Percentiles rank a stretch among this genome's conserved stretches.
These are phyloP conservation scores for Eutypella sp. DNA, from an alignment of 2,329 filamentous ascomycete species.

Conservation along the genomic window DNA sequence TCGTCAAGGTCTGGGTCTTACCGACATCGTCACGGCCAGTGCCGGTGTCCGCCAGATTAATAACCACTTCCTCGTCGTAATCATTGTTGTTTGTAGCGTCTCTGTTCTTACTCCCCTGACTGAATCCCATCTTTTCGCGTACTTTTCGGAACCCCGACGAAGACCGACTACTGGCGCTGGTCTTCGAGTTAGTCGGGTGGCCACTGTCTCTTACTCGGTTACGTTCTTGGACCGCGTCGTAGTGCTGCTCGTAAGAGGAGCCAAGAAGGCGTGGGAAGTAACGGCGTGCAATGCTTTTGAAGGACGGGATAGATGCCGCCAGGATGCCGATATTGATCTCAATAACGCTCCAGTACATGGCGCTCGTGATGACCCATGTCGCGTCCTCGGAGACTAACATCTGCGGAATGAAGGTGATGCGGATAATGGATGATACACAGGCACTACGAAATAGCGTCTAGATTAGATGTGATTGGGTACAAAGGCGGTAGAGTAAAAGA, in stretches of 20 bases:
- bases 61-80: too few relatives aligned
- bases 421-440: conserved; percentile 41
- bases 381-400: conserved; percentile 33
- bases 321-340: conserved; percentile 31
- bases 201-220: not conserved
- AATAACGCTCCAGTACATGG: conserved; percentile 36
- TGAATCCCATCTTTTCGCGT: too few relatives aligned
- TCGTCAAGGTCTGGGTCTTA: too few relatives aligned
- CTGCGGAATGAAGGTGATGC: conserved; percentile 38
- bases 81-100: too few relatives aligned
- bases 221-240: not conserved
- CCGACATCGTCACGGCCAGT: too few relatives aligned
- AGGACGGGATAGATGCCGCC: conserved; percentile 30
- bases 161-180: too few relatives aligned
- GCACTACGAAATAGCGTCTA: conserved; percentile 29
- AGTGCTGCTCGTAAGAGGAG: conserved; percentile 10
- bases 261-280: conserved; percentile 34
- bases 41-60: too few relatives aligned
- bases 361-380: conserved; percentile 30
- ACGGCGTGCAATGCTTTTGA: conserved; percentile 28
- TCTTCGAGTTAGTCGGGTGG: too few relatives aligned
- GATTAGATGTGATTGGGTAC: not conserved
- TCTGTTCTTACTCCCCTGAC: too few relatives aligned
- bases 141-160: too few relatives aligned
- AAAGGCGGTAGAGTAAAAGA: not conserved